These are phyloP conservation scores for Eimeria sp. DNA, from an alignment of 169 alveolate genomes.

Conservation along the genomic window DNA sequence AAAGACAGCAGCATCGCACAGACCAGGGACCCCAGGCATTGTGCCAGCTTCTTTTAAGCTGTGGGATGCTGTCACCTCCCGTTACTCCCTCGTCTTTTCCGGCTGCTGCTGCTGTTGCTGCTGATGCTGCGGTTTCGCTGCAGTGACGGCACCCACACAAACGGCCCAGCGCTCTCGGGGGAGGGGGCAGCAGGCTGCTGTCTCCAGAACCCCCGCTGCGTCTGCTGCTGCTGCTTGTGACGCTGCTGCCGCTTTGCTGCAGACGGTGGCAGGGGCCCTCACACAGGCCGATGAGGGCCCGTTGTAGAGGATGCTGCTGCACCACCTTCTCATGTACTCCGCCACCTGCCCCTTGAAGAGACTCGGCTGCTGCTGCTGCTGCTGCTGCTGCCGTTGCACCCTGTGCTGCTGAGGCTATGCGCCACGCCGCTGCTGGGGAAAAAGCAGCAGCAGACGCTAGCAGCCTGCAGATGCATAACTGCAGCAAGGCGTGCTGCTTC, in stretches of 20 bases:
- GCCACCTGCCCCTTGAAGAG: neutral
- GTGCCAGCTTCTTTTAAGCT: neutral
- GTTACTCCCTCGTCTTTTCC: neutral
- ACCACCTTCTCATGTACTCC: neutral
- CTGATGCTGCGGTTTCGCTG: neutral
- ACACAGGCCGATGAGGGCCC: slow-evolving; percentile 11
- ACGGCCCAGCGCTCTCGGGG: slow-evolving; percentile 11
- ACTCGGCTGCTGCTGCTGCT: slow-evolving; percentile 51
- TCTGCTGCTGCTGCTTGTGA: slow-evolving; percentile 16
- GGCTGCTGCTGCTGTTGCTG: slow-evolving; percentile 5
- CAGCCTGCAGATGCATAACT: slow-evolving; percentile 49
- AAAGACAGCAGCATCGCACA: slow-evolving; percentile 56
- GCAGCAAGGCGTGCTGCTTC: slow-evolving; percentile 47
- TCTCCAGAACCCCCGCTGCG: slow-evolving; percentile 1
- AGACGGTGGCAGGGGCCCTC: slow-evolving; percentile 35
- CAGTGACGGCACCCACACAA: slow-evolving; percentile 31
- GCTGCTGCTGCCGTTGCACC: slow-evolving; percentile 33
- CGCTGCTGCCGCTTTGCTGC: slow-evolving; percentile 5
- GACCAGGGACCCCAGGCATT: slow-evolving; percentile 48
- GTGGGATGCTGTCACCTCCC: neutral
- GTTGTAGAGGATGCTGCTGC: slow-evolving; percentile 46
- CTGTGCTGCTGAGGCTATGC: slow-evolving; percentile 29
- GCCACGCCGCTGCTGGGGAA: slow-evolving; percentile 62
- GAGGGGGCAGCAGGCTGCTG: slow-evolving; percentile 37
- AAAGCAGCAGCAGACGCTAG: slow-evolving; percentile 45